phyloP scores from a whole-genome alignment of 495 filamentous ascomycete genomes.

The Trichoderma virens region DNA sequence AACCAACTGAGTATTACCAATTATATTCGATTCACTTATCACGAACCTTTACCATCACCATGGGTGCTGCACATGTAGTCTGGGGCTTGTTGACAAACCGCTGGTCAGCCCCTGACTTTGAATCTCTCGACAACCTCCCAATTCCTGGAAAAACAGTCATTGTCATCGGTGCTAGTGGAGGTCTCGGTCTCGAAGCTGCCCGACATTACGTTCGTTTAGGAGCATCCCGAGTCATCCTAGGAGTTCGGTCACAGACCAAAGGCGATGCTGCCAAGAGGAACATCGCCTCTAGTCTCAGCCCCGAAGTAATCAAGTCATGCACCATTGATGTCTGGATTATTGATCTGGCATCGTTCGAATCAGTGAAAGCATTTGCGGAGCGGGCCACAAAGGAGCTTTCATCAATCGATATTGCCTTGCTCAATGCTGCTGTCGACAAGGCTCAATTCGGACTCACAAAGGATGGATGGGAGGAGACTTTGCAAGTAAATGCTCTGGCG shows the following conservation, averaged over 20 bases:
- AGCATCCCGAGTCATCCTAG: constrained; percentile 38
- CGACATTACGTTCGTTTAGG: constrained; percentile 35
- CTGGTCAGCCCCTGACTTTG: not conserved
- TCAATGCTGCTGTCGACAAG: not conserved
- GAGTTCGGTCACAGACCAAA: constrained; percentile 29
- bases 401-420: not conserved
- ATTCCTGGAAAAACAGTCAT: constrained; percentile 27
- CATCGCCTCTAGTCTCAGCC: not conserved
- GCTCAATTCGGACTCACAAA: not conserved
- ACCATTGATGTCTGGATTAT: not conserved
- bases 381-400: not conserved
- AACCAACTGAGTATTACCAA: too few relatives aligned
- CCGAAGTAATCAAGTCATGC: not conserved
- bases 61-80: too few relatives aligned
- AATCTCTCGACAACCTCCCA: not conserved
- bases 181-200: constrained; percentile 40
- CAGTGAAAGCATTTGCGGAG: not conserved
- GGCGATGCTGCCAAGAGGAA: constrained; percentile 26
- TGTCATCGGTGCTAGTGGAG: constrained; percentile 38
- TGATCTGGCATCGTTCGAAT: not conserved
- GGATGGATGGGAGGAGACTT: not conserved
- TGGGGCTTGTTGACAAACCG: not conserved
- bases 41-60: too few relatives aligned
- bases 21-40: too few relatives aligned
- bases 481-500: not conserved